A percentile compares a stretch with the other conserved stretches of the same genome.
These are phyloP conservation scores for Tuber melanosporum DNA, from an alignment of 495 filamentous ascomycete genomes.

Conservation along the genomic window DNA sequence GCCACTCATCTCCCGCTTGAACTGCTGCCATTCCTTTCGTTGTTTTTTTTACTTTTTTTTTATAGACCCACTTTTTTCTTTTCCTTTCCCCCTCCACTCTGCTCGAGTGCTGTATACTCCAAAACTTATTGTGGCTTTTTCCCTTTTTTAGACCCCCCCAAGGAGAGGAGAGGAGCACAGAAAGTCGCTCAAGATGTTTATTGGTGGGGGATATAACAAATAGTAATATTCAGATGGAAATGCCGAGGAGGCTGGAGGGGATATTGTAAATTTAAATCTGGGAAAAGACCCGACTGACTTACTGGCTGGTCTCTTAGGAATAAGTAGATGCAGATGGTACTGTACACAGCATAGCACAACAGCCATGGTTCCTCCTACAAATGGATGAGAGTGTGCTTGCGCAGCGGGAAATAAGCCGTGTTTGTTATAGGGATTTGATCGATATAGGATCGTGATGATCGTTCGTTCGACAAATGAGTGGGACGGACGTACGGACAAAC, in stretches of 20 bases:
- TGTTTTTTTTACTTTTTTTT: neutral
- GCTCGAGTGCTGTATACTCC: neutral
- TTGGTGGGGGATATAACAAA: neutral
- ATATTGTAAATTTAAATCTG: neutral
- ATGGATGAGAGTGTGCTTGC: neutral
- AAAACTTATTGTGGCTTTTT: neutral
- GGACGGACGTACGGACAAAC: neutral
- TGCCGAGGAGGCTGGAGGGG: neutral
- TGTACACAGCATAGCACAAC: neutral
- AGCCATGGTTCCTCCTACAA: neutral
- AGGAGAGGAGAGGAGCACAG: neutral
- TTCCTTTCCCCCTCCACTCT: neutral
- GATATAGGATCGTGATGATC: neutral
- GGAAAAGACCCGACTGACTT: neutral
- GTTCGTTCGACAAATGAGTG: neutral
- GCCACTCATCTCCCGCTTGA: neutral
- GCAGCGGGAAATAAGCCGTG: constrained; percentile 1
- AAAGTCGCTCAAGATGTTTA: constrained; percentile 1
- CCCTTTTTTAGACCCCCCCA: neutral
- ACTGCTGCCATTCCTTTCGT: neutral
- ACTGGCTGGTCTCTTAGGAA: neutral
- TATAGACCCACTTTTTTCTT: neutral
- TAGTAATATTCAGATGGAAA: neutral
- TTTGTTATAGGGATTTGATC: neutral
- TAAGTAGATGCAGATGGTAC: neutral